Evolutionary conservation across 805 yeast genomes (phyloP), one percentile per base, ranked within the genome.

Genomic region (Yarrowia osloensis): DNA sequence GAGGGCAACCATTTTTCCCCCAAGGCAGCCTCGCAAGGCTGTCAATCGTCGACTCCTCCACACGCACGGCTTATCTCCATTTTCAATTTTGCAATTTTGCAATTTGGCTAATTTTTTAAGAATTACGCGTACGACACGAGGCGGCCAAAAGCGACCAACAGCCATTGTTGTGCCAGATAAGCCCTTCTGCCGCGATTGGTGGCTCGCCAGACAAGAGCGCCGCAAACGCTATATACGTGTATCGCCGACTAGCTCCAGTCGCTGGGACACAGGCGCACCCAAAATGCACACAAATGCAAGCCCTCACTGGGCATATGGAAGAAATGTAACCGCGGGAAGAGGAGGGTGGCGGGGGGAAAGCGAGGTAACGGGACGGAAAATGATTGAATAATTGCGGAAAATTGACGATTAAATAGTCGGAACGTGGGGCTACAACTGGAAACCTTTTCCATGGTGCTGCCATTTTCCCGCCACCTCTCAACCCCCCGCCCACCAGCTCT

Each of bases 281-380:
- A 54, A 54, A 54, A 50, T 54, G 61, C 61, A 54, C 61, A 5
- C 9, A 54, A 54, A 54, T 54, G 61, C 61, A 54, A 54, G 61
- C 31, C 57, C 21, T 35, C 47, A 54, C 61, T 26, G 35, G 39
- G 31, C 63, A 57, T 57, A 57, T 57, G 63, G 49, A 57, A 57
- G 35, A 57, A 57, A 57, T 57, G 63, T 57, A 57, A 39, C 49
- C 19, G 1, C 37, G 3, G 15, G 3, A 19, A 2, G 8, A 17
- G 17, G 4, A 21, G 21, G 40, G 40, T 1, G n/a, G 21, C 0
- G 15, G 8, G 19, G 12, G 28, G 15, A 21, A 31, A 3, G 0
- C 9, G 40, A 26, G 8, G 40, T 21, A 33, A 29, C 1, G 2
- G n/a, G n/a, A 15, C 9, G n/a, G 33, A 50, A 33, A 50, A 50